Conservation (phyloP, 805 yeast genomes). For the Vanderwaltozyma polyspora region DNA sequence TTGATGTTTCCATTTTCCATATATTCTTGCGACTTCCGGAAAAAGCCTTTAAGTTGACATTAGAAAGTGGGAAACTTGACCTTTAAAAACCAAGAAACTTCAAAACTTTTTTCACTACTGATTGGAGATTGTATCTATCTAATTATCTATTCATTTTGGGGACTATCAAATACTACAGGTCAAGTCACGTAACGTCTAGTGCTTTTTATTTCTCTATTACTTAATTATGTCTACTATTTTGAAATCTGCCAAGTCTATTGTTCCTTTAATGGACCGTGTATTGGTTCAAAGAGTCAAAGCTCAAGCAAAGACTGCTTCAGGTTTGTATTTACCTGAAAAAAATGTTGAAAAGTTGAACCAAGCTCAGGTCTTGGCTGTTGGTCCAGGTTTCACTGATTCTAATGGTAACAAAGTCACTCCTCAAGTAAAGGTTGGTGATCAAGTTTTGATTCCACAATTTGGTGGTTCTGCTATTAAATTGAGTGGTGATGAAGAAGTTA, state of each 20-base stretch:
- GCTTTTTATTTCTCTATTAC: too few species aligned
- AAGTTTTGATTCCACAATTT: constrained; percentile 84
- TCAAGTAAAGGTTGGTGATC: constrained; percentile 80
- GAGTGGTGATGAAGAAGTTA: constrained; percentile 58
- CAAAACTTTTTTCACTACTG: too few species aligned
- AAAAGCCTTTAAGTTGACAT: too few species aligned
- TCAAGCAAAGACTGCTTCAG: constrained; percentile 81
- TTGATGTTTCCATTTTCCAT: too few species aligned
- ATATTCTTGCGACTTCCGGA: too few species aligned
- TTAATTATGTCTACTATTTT: constrained; percentile 41
- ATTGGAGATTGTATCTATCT: too few species aligned
- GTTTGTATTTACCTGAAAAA: constrained; percentile 90
- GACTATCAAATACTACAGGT: too few species aligned
- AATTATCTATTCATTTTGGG: too few species aligned
- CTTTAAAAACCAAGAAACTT: too few species aligned
- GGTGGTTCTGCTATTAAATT: constrained; percentile 88
- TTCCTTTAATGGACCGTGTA: constrained; percentile 92
- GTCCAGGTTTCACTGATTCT: constrained; percentile 78
- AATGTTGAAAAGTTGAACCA: constrained; percentile 89
- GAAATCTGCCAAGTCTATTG: constrained; percentile 76
- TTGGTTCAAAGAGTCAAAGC: constrained; percentile 92
- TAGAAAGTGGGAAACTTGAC: too few species aligned
- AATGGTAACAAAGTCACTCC: constrained; percentile 66
- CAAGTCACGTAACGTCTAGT: too few species aligned
- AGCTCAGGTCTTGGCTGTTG: constrained; percentile 87